Percentiles rank a stretch among this genome's conserved stretches.
Conservation (phyloP, 495 filamentous ascomycete genomes). For the Hypoxylon lenormandii region DNA sequence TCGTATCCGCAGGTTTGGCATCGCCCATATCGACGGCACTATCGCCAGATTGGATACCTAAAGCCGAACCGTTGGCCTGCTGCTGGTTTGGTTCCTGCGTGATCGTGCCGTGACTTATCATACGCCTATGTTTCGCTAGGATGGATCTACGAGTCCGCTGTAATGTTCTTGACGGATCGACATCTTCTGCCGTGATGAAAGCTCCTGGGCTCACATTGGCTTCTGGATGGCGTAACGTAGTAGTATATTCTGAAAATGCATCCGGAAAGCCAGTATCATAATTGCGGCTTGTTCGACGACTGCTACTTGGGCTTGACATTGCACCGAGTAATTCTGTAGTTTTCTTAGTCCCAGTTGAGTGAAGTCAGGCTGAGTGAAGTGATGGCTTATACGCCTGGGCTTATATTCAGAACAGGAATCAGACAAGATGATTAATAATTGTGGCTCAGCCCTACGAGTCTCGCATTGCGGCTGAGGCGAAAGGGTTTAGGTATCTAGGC, state of each 20-base stretch:
- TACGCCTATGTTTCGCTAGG: slow-evolving; percentile 46
- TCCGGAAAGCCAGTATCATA: slow-evolving; percentile 51
- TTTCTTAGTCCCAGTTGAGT: slow-evolving; percentile 16
- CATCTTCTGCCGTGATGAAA: slow-evolving; percentile 49
- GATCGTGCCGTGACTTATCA: slow-evolving; percentile 42
- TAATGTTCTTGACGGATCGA: slow-evolving; percentile 47
- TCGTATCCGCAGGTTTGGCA: slow-evolving; percentile 28
- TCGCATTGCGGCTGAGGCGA: slow-evolving; percentile 8
- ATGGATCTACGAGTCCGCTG: slow-evolving; percentile 47
- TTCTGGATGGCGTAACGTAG: slow-evolving; percentile 49
- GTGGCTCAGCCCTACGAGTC: slow-evolving; percentile 12
- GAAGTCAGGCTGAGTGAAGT: no score
- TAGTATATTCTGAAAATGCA: slow-evolving; percentile 48
- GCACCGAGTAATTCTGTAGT: slow-evolving; percentile 13
- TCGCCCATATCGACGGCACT: slow-evolving; percentile 35
- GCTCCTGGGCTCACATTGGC: slow-evolving; percentile 45
- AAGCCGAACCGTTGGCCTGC: slow-evolving; percentile 12
- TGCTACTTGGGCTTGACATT: slow-evolving; percentile 47
- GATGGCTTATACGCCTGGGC: no score
- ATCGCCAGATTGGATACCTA: slow-evolving; percentile 27
- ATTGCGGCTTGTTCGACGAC: slow-evolving; percentile 42
- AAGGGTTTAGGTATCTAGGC: background rate
- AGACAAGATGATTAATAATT: slow-evolving; percentile 5
- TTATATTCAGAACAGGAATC: no score
- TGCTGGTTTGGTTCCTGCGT: slow-evolving; percentile 6